Conservation (phyloP, 495 filamentous ascomycete genomes). For the Neurospora tetraspora region DNA sequence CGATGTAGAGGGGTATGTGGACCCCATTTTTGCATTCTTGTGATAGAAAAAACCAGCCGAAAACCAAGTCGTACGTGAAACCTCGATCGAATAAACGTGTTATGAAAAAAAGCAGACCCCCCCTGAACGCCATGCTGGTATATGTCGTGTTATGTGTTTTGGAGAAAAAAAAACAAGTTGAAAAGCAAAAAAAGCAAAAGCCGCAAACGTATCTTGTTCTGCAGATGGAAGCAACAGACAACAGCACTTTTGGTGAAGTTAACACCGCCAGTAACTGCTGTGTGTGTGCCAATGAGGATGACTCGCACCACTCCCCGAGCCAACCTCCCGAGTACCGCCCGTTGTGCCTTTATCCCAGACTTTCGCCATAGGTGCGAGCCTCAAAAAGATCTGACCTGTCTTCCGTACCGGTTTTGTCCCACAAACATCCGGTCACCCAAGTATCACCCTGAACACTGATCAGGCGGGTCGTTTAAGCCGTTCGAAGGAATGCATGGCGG, state of each 20-base stretch:
- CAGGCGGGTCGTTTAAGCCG: constrained; percentile 7
- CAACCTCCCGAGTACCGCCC: neutral
- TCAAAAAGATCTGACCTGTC: constrained; percentile 8
- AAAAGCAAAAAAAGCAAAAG: neutral
- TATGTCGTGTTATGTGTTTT: neutral
- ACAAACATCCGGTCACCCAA: constrained; percentile 12
- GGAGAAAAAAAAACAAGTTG: neutral
- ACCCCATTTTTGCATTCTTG: neutral
- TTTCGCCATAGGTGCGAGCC: neutral
- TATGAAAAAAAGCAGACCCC: neutral
- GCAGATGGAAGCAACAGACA: neutral
- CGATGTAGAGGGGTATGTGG: neutral
- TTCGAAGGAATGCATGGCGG: neutral
- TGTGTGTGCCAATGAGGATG: neutral
- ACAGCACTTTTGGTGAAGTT: neutral
- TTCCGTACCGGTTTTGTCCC: constrained; percentile 1
- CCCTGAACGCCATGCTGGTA: neutral
- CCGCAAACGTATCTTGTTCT: neutral
- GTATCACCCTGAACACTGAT: constrained; percentile 30
- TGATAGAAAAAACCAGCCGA: neutral
- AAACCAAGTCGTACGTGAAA: neutral
- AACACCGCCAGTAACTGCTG: neutral
- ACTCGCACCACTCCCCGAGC: neutral
- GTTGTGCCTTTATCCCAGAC: neutral
- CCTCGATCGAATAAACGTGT: neutral